Evolutionary conservation across 306 rosid species (phyloP).

Genomic region (Castanopsis chinensis): DNA sequence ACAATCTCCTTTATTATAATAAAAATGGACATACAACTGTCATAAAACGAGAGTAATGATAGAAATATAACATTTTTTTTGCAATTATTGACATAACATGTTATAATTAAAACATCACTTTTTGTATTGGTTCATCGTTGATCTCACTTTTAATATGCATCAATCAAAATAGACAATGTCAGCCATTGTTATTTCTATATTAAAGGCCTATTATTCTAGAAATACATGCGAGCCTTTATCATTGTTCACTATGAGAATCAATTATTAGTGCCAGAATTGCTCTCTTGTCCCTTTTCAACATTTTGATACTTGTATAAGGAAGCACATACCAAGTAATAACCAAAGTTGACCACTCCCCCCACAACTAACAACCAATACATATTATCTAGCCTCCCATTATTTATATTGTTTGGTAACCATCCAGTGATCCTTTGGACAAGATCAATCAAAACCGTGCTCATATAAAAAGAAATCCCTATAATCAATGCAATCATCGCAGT

Average conservation of each 20-base stretch:
- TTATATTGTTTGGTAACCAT: slow-evolving; percentile 43
- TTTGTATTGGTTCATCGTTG: too few relatives aligned
- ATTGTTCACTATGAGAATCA: neutral
- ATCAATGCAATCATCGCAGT: slow-evolving; percentile 37
- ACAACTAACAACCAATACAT: slow-evolving; percentile 36
- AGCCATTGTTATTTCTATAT: too few relatives aligned
- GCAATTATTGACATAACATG: too few relatives aligned
- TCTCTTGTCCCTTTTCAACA: neutral
- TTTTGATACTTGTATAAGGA: slow-evolving; percentile 28
- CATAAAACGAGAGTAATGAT: too few relatives aligned
- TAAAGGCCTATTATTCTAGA: too few relatives aligned
- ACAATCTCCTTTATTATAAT: too few relatives aligned
- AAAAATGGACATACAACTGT: too few relatives aligned
- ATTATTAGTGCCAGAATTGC: neutral
- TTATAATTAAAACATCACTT: too few relatives aligned
- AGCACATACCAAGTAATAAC: slow-evolving; percentile 32
- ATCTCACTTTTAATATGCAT: too few relatives aligned
- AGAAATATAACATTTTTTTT: too few relatives aligned
- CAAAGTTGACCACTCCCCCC: slow-evolving; percentile 33
- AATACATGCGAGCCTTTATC: neutral
- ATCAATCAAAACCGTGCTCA: slow-evolving; percentile 30
- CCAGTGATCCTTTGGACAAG: slow-evolving; percentile 20
- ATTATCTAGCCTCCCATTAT: slow-evolving; percentile 36
- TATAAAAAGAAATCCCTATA: slow-evolving; percentile 18
- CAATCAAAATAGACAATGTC: too few relatives aligned